Conservation (phyloP, 192 early-diverging fungal species). For the Linnemannia elongata region DNA sequence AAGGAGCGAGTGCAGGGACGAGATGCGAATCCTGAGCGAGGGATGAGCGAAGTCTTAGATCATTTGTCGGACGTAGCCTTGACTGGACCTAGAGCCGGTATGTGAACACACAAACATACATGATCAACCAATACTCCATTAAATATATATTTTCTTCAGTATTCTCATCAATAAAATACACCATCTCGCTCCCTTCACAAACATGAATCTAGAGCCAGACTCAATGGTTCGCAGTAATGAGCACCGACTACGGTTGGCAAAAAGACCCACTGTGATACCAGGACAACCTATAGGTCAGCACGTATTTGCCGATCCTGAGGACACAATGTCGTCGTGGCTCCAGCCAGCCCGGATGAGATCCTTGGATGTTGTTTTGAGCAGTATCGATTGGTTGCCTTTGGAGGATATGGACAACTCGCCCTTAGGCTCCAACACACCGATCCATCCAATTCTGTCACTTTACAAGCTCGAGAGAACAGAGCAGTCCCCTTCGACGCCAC, state of each 20-base stretch:
- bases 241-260: not conserved
- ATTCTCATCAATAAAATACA: not conserved
- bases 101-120: not conserved
- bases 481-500: too few relatives aligned
- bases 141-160: not conserved
- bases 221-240: not conserved
- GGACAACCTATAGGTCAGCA: not conserved
- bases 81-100: not conserved
- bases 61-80: not conserved
- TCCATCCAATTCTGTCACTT: not conserved
- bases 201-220: not conserved
- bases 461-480: too few relatives aligned
- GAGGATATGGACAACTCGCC: not conserved
- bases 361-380: constrained; percentile 1
- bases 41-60: not conserved
- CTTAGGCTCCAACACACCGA: not conserved
- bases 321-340: not conserved
- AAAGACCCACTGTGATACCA: not conserved
- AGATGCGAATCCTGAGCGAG: not conserved
- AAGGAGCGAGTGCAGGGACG: not conserved
- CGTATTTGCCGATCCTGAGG: too few relatives aligned
- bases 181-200: not conserved
- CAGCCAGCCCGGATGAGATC: constrained; percentile 5
- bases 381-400: not conserved
- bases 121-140: not conserved